A percentile compares a stretch with the other conserved stretches of the same genome.
phyloP scores from a whole-genome alignment of 1,284 basidiomycete genomes.

The Trametes hirsuta region DNA sequence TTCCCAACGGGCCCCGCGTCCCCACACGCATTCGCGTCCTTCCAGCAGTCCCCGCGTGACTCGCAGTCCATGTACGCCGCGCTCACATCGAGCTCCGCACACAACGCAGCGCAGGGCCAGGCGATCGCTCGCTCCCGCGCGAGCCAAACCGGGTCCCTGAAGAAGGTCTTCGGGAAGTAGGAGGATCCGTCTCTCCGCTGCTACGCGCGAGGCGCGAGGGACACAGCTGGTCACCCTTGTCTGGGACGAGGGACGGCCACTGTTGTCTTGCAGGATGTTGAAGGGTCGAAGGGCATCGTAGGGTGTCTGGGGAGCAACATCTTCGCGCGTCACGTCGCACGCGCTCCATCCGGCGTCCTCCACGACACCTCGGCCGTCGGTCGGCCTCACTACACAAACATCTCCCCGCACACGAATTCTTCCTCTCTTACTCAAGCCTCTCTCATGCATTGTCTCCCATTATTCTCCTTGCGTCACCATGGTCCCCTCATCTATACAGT shows the following conservation, averaged over 20 bases:
- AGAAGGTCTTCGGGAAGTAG: conserved; percentile 18
- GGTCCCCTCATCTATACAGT: not conserved
- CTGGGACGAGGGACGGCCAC: conserved; percentile 7
- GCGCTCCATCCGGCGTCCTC: too few species aligned
- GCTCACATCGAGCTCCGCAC: conserved; percentile 38
- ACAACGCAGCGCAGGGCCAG: conserved; percentile 20
- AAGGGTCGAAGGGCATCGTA: not conserved
- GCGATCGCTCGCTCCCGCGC: conserved; percentile 3
- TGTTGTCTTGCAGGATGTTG: not conserved
- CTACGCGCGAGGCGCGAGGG: not conserved
- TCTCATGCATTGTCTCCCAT: not conserved
- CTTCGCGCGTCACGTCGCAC: not conserved
- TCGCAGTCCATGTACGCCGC: conserved; percentile 66
- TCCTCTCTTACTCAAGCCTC: too few species aligned
- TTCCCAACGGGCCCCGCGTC: conserved; percentile 41
- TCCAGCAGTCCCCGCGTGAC: conserved; percentile 71
- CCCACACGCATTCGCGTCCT: conserved; percentile 61
- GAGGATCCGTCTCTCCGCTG: not conserved
- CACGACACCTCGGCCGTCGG: too few species aligned
- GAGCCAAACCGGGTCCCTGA: conserved; percentile 13
- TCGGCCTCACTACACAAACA: too few species aligned
- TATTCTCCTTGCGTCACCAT: conserved; percentile 1
- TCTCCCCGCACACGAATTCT: too few species aligned
- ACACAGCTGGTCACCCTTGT: conserved; percentile 1
- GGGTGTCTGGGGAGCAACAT: not conserved